phyloP scores from a whole-genome alignment of 2,329 filamentous ascomycete genomes.

The Verticillium zaregamsianum region DNA sequence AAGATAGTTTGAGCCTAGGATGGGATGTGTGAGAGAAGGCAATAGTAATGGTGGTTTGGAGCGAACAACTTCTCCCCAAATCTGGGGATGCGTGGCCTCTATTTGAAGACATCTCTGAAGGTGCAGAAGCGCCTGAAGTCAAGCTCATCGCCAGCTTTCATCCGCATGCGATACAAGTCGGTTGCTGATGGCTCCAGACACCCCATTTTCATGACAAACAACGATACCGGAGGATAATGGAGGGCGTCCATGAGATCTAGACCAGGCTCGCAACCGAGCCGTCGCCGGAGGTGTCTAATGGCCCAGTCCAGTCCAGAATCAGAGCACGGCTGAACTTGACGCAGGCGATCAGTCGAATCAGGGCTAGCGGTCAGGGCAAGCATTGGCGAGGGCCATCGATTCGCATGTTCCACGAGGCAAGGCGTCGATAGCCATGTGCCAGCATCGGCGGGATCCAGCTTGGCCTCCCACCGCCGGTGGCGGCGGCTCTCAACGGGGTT shows the following conservation, averaged over 20 bases:
- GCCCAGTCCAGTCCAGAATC: neutral
- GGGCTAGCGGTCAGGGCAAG: neutral
- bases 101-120: constrained; percentile 1
- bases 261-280: neutral
- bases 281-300: neutral
- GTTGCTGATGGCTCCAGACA: neutral
- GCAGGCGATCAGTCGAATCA: neutral
- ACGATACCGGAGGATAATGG: neutral
- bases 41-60: neutral
- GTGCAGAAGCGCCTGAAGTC: neutral
- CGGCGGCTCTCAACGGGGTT: neutral
- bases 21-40: neutral
- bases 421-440: neutral
- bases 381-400: neutral
- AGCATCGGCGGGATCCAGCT: neutral
- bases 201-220: neutral
- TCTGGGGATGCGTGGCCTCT: neutral
- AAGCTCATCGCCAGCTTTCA: neutral
- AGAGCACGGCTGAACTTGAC: neutral
- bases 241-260: neutral
- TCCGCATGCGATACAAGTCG: neutral
- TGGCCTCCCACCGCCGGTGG: neutral
- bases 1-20: neutral
- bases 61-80: neutral
- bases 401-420: neutral